Evolutionary conservation across 2,329 filamentous ascomycete genomes (phyloP), one percentile per base, ranked within the genome.

Genomic region (Alternaria sp.): DNA sequence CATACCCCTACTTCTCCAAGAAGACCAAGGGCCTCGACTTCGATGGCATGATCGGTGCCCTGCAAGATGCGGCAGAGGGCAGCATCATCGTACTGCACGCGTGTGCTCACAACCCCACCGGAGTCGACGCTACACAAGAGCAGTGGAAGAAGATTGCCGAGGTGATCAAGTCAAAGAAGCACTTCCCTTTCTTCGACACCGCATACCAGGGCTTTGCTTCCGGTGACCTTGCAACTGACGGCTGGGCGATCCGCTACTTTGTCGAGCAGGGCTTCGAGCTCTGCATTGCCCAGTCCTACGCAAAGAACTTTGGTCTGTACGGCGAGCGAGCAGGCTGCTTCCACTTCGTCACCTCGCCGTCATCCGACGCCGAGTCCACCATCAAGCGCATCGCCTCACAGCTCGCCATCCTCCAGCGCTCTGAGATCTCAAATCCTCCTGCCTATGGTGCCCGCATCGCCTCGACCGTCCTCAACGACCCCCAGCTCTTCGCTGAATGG

Each of bases 161-260:
- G 46, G 81, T 97, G 47, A 89, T 98, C 81, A 88, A 87, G 74
- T 81, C 88, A 75, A 93, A 91, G 83, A 88, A 88, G 68, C 95
- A 96, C 81, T 97, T 99, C 84, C 95, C 96, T 74, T 98, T 99
- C 88, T 98, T 99, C 83, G 96, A 99, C 85, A 93, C 89, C 69
- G 96, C 96, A 60, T 99, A 99, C 85, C 96, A 98, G 83, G 95
- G 96, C 61, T 99, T 99, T 79, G 96, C 96, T 4, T 97, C 96
- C 1, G 96, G 96, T 62, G 90, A 96, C 79, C 88, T 98, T 19
- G 86, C 87, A 72, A 88, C 89, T 64, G 96, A 99, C 80, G 93
- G 92, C 68, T 93, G 91, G 85, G 93, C 96, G n/a, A 90, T 99
- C 72, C 91, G 93, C 71, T 92, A 97, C 86, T 99, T 99, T 77